A percentile compares a stretch with the other conserved stretches of the same genome.
Conservation (phyloP, 805 yeast species). For the Starmerella floris region DNA sequence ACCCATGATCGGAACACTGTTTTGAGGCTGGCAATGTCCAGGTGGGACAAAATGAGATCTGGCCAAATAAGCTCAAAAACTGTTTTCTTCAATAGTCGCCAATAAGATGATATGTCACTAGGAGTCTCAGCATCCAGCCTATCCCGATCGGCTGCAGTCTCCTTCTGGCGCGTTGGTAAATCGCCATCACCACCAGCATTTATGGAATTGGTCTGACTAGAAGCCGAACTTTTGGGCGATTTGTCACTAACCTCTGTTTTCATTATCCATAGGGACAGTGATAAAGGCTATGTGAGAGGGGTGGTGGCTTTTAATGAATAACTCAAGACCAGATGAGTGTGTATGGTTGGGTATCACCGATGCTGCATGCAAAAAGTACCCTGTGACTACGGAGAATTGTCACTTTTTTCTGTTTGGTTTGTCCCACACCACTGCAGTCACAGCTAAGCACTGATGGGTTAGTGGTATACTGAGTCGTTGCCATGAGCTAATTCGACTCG, state of each 20-base stretch:
- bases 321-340: too few species aligned
- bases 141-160: constrained; percentile 3
- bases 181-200: background rate
- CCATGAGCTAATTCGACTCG: constrained; percentile 31
- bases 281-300: too few species aligned
- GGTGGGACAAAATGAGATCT: constrained; percentile 19
- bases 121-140: constrained; percentile 1
- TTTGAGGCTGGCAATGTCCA: constrained; percentile 20
- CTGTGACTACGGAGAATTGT: background rate
- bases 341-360: too few species aligned
- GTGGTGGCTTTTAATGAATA: too few species aligned
- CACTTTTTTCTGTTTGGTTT: too few species aligned
- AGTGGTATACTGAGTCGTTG: constrained; percentile 21
- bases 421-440: too few species aligned
- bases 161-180: background rate
- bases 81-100: background rate
- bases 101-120: background rate
- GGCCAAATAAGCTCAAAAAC: constrained; percentile 11
- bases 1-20: constrained; percentile 22
- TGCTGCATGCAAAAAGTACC: too few species aligned
- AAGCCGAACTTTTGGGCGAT: background rate
- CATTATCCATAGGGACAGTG: background rate
- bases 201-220: background rate
- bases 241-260: background rate
- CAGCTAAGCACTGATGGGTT: constrained; percentile 20